Evolutionary conservation across 2,329 filamentous ascomycete genomes (phyloP).

Genomic region (Colletotrichum liaoningense): DNA sequence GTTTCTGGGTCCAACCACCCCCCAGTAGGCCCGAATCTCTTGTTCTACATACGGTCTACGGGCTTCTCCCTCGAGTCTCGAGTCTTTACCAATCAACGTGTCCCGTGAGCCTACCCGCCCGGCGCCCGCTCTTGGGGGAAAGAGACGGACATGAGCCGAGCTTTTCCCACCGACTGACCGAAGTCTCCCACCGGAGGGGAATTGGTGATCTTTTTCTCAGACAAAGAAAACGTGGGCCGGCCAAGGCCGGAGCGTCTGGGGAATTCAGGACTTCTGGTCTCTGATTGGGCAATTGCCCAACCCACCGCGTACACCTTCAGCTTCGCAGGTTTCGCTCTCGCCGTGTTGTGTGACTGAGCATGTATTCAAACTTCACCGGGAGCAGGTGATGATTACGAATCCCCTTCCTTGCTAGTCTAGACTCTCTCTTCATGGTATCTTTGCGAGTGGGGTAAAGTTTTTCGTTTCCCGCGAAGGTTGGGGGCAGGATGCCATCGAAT

Average conservation of each 20-base stretch:
- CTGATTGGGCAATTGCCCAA: neutral
- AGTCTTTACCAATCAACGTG: neutral
- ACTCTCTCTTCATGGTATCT: neutral
- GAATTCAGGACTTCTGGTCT: neutral
- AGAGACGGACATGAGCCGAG: slow-evolving; percentile 4
- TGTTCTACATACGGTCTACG: too few species aligned
- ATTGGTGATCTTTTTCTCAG: neutral
- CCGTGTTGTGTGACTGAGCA: too few species aligned
- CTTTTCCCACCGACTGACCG: neutral
- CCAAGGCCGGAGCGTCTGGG: slow-evolving; percentile 4
- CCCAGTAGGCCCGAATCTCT: neutral
- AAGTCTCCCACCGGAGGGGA: neutral
- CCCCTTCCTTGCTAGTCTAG: neutral
- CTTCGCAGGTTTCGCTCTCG: too few species aligned
- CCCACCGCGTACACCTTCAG: too few species aligned
- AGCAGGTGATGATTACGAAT: neutral
- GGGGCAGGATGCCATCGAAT: neutral
- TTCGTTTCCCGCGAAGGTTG: neutral
- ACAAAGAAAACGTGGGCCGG: slow-evolving; percentile 6
- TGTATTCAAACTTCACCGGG: too few species aligned
- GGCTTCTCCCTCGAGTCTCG: neutral
- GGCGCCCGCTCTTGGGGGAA: neutral
- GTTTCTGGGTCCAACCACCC: neutral
- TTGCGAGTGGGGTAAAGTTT: neutral
- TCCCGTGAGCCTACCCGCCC: too few species aligned